Conservation (phyloP, 2,329 filamentous ascomycete species). For the Thelonectria blattea region DNA sequence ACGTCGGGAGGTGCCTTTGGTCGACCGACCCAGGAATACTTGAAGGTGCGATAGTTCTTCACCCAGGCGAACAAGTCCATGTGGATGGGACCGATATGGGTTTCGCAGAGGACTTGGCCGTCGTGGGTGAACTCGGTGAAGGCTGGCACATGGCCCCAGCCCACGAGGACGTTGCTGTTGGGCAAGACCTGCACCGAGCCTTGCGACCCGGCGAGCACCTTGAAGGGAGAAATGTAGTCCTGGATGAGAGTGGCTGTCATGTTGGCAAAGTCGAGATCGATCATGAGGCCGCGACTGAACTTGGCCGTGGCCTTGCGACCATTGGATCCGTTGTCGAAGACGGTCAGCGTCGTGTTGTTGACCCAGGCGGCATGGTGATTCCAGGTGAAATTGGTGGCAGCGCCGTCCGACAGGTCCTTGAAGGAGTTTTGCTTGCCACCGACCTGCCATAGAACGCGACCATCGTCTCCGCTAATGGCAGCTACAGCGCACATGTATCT, state of each 20-base stretch:
- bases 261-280: conserved; percentile 30
- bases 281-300: conserved; percentile 36
- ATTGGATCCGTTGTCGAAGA: conserved; percentile 46
- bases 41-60: conserved; percentile 61
- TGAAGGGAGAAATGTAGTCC: conserved; percentile 53
- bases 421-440: conserved; percentile 54
- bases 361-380: conserved; percentile 58
- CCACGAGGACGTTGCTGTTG: conserved; percentile 59
- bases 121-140: conserved; percentile 54
- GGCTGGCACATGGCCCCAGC: conserved; percentile 60
- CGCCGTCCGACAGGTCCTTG: conserved; percentile 41
- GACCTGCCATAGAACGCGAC: conserved; percentile 58
- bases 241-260: conserved; percentile 45
- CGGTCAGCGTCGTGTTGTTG: conserved; percentile 57
- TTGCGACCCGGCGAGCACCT: conserved; percentile 46
- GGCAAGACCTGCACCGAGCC: conserved; percentile 60
- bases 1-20: conserved; percentile 42
- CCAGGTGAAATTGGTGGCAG: conserved; percentile 49
- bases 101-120: conserved; percentile 60
- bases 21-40: conserved; percentile 58
- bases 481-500: conserved; percentile 55
- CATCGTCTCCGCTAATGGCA: conserved; percentile 54
- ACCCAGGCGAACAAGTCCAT: conserved; percentile 45
- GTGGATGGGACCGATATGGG: conserved; percentile 50
- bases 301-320: conserved; percentile 22